Base-by-base conservation (phyloP, 805 yeast genomes). In the Lipomyces oligophaga region DNA sequence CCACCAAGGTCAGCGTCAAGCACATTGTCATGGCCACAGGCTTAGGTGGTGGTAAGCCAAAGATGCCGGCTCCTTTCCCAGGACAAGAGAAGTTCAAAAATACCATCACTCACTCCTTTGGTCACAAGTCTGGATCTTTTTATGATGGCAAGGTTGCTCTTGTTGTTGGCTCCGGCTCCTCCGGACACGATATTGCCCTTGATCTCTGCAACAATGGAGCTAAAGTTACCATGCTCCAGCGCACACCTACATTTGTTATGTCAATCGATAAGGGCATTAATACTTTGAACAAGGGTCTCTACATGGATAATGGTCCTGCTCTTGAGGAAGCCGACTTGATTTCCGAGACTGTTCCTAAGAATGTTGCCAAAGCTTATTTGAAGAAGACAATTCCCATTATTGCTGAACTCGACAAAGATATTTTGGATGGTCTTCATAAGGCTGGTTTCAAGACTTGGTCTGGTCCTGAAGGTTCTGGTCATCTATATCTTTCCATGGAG, bases 291-390 rank as follows among this genome's bases (percentile, higher is more conserved):
- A 49, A 74, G 72, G 52, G 52, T 2, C 31, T 57, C 18, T 60
- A 60, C 46, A 71, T 65, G 27, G 69, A 60, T 28, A 59, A 62
- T 26, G 76, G 76, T 5, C 72, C 71, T 6, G 51, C 58, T 6
- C 57, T 62, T 38, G 71, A 68, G 38, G 61, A 67, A 28, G 72
- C 72, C 15, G 75, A 71, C 45, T 27, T 64, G 43, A 47, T 67
- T 15, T 58, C 59, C 22, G 66, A 66, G 25, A 62, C 68, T 13
- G 46, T 58, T 39, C 73, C 73, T 24, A 40, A 63, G 19, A 53
- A 55, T 30, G 55, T 70, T 48, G 57, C 61, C 16, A 67, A 68
- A 49, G 47, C 62, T 26, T 24, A 63, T 8, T 60, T 63, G 64
- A 70, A 65, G 45, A 71, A 69, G 42, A 66, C 62, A 39, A 64